Percentiles rank a stretch among this genome's conserved stretches.
These are phyloP conservation scores for Crotalaria pallida DNA, from an alignment of 306 rosid genomes.

Conservation along the genomic window DNA sequence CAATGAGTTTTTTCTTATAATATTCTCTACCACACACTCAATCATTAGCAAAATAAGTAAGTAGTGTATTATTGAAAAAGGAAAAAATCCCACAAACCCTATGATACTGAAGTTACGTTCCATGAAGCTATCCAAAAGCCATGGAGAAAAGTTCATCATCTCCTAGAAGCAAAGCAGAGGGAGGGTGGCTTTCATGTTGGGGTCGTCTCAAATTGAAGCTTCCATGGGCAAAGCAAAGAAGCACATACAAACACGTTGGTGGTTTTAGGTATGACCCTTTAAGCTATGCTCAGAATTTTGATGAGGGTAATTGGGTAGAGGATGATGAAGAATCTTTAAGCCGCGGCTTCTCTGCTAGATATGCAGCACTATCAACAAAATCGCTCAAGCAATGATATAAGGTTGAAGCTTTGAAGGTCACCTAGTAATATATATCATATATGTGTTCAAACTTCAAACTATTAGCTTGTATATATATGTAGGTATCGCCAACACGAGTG, in stretches of 20 bases:
- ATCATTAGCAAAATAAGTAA: slow-evolving; percentile 24
- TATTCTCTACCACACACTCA: slow-evolving; percentile 54
- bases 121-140: slow-evolving; percentile 7
- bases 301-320: slow-evolving; percentile 54
- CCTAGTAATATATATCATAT: not conserved
- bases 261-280: slow-evolving; percentile 61
- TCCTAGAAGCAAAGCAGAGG: slow-evolving; percentile 23
- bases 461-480: not conserved
- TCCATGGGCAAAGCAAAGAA: slow-evolving; percentile 34
- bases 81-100: not conserved
- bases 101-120: slow-evolving; percentile 14
- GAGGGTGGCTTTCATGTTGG: slow-evolving; percentile 61
- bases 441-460: not conserved
- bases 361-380: slow-evolving; percentile 45
- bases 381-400: slow-evolving; percentile 22
- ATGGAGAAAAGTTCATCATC: slow-evolving; percentile 51
- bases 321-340: slow-evolving; percentile 34
- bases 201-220: slow-evolving; percentile 65
- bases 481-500: no score
- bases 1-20: not conserved
- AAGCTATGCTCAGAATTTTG: slow-evolving; percentile 85
- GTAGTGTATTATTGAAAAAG: not conserved
- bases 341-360: slow-evolving; percentile 69
- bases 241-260: slow-evolving; percentile 19
- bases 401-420: not conserved